Evolutionary conservation across 2,329 filamentous ascomycete genomes (phyloP).

Genomic region (Periglandula ipomoeae): DNA sequence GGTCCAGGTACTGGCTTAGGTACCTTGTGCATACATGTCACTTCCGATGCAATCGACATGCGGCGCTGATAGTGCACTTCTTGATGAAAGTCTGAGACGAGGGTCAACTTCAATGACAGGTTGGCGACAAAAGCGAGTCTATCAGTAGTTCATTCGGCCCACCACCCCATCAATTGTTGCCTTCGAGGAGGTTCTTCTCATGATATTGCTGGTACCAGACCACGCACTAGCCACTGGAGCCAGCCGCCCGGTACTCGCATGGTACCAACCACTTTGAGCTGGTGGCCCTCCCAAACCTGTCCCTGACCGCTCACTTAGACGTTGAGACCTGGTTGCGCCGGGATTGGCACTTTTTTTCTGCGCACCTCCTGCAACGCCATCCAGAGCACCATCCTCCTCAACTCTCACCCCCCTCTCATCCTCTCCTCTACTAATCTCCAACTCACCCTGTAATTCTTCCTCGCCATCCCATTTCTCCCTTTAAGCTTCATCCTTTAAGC

Average conservation of each 20-base stretch:
- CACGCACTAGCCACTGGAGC: neutral
- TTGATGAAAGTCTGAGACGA: no score
- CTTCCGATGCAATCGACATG: neutral
- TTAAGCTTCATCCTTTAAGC: constrained; percentile 6
- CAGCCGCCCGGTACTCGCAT: neutral
- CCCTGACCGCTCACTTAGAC: neutral
- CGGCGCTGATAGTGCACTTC: no score
- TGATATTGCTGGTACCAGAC: no score
- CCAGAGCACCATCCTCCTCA: neutral
- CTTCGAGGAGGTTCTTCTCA: no score
- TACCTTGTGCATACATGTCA: no score
- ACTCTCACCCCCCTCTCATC: neutral
- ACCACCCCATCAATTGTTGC: no score
- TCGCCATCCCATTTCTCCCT: neutral
- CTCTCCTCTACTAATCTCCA: constrained; percentile 6
- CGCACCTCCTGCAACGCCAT: neutral
- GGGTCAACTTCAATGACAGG: no score
- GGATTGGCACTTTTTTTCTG: constrained; percentile 5
- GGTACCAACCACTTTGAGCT: neutral
- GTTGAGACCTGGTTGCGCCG: constrained; percentile 5
- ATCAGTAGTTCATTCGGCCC: no score
- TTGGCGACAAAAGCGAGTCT: no score
- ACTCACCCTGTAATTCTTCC: neutral
- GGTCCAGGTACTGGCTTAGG: neutral
- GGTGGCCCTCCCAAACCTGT: neutral